Conservation (phyloP, 78 protist species). For the Dictyostelium discoideum region DNA sequence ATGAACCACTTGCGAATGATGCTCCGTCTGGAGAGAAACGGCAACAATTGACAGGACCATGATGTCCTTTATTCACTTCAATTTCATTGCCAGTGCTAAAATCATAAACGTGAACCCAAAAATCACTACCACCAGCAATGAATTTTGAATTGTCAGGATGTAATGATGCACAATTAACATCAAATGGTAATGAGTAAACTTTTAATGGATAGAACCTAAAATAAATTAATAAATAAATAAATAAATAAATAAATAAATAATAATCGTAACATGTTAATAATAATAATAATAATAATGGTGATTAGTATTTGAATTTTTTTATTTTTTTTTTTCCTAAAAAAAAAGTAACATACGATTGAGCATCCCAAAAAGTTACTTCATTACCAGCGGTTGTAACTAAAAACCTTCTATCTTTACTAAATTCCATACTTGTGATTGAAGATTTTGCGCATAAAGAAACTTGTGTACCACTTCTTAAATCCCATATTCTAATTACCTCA, state of each 20-base stretch:
- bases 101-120: constrained; percentile 88
- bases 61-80: constrained; percentile 89
- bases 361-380: constrained; percentile 72
- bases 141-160: constrained; percentile 78
- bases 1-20: constrained; percentile 74
- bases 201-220: constrained; percentile 45
- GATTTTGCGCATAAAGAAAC: constrained; percentile 34
- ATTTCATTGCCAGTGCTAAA: constrained; percentile 77
- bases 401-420: constrained; percentile 51
- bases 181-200: constrained; percentile 58
- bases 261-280: too few species aligned
- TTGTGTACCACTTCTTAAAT: constrained; percentile 38
- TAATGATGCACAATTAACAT: constrained; percentile 83
- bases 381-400: constrained; percentile 61
- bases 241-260: too few species aligned
- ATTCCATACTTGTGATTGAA: constrained; percentile 65
- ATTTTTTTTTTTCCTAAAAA: too few species aligned
- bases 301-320: not conserved
- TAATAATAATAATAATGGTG: too few species aligned
- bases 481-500: constrained; percentile 78
- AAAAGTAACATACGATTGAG: constrained; percentile 20
- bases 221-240: not conserved
- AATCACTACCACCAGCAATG: constrained; percentile 91
- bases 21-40: constrained; percentile 85
- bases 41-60: constrained; percentile 91